Percentiles rank a stretch among this genome's conserved stretches.
Conservation (phyloP, 306 rosid genomes). For the Pachyrhizus erosus region DNA sequence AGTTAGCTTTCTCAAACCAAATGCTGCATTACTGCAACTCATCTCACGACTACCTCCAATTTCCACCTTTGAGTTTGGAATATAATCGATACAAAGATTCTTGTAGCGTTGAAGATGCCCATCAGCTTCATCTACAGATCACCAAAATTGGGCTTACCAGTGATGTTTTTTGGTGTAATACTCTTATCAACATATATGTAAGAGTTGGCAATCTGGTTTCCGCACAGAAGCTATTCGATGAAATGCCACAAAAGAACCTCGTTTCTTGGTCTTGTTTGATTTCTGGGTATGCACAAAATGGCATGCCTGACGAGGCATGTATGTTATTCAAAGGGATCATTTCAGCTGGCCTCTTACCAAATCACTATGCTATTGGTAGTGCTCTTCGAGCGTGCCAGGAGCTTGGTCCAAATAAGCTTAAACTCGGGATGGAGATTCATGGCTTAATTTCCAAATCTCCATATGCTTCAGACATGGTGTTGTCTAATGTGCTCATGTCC, state of each 20-base stretch:
- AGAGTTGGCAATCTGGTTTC: conserved; percentile 55
- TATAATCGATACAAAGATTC: conserved; percentile 57
- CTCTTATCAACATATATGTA: conserved; percentile 70
- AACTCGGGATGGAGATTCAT: conserved; percentile 77
- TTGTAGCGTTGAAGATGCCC: conserved; percentile 57
- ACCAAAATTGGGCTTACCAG: conserved; percentile 62
- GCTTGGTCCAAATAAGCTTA: conserved; percentile 51
- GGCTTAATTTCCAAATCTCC: conserved; percentile 64
- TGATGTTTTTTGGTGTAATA: conserved; percentile 74
- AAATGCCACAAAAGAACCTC: conserved; percentile 72
- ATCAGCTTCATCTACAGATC: conserved; percentile 67
- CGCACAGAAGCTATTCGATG: conserved; percentile 70
- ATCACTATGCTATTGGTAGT: conserved; percentile 73
- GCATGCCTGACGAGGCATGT: conserved; percentile 69
- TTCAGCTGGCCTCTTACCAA: conserved; percentile 58
- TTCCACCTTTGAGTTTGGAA: conserved; percentile 40
- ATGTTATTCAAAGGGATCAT: conserved; percentile 62
- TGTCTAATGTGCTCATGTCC: conserved; percentile 76
- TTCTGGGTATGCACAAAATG: conserved; percentile 71
- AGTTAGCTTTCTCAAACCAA: conserved; percentile 33
- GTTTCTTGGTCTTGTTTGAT: conserved; percentile 89
- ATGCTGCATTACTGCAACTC: conserved; percentile 41
- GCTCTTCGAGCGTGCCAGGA: conserved; percentile 85
- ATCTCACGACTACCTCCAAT: conserved; percentile 41
- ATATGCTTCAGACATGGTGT: conserved; percentile 56